Evolutionary conservation across 495 filamentous ascomycete genomes (phyloP).

Genomic region (Bathelium albidoporum): DNA sequence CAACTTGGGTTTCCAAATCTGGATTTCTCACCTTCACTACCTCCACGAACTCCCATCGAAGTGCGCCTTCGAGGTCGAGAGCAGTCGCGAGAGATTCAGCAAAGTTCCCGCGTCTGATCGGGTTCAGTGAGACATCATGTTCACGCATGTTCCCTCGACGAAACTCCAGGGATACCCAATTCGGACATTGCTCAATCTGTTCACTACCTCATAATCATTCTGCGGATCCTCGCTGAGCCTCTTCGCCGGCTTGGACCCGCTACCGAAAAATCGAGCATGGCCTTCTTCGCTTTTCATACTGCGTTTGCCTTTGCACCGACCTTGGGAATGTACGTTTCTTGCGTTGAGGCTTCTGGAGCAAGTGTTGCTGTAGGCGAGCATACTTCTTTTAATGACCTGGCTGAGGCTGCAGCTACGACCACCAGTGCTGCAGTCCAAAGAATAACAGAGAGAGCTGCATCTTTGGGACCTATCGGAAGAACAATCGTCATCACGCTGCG

Average conservation of each 20-base stretch:
- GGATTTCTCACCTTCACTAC: too few species aligned
- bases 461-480: conserved; percentile 29
- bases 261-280: too few species aligned
- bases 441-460: conserved; percentile 3
- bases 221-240: background rate
- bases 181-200: background rate
- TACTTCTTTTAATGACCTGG: background rate
- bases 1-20: background rate
- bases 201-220: background rate
- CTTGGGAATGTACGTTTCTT: too few species aligned
- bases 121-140: background rate
- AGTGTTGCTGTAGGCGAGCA: background rate
- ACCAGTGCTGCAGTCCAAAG: background rate
- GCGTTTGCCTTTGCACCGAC: background rate
- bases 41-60: too few species aligned
- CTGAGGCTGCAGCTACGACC: background rate
- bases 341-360: background rate
- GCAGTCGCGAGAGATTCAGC: too few species aligned
- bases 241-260: background rate
- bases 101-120: too few species aligned
- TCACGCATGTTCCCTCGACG: background rate
- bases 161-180: background rate
- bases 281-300: background rate
- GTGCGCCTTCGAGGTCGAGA: too few species aligned
- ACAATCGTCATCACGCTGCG: conserved; percentile 42